Base-by-base conservation (phyloP, 139 green algal genomes). In the Diplosphaera chodatii region DNA sequence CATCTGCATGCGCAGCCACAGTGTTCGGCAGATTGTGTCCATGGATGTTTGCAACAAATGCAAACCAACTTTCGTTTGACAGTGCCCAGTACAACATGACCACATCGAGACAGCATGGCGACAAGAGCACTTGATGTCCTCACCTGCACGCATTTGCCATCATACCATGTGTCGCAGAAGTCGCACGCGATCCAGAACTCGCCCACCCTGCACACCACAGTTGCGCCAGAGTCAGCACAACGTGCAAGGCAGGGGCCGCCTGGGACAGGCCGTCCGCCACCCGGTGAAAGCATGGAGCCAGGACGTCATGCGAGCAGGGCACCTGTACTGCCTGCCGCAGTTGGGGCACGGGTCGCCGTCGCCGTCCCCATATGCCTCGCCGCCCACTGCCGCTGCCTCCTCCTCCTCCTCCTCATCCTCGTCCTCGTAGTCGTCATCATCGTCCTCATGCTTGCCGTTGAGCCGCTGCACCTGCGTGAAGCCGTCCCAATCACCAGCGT, bases 101-200 rank as follows among this genome's bases (percentile, higher is more conserved):
- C n/a, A n/a, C n/a, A n/a, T n/a, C n/a, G n/a, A n/a, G n/a, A n/a
- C n/a, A n/a, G n/a, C n/a, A n/a, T n/a, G n/a, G n/a, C n/a, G n/a
- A n/a, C n/a, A n/a, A n/a, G n/a, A n/a, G n/a, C n/a, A n/a, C n/a
- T n/a, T n/a, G n/a, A n/a, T n/a, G n/a, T n/a, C n/a, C 71, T 67
- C 62, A 86, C 83, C 76, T 83, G 75, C 20, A 81, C 80, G 68
- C 85, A 91, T 18, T 84, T 76, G 33, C 86, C 86, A 68, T 88
- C 89, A 72, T 86, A 93, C 87, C 88, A 93, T 16, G 77, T 81
- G 63, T 93, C 83, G 59, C 88, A 93, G 37, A 69, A 75, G 63
- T 93, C 88, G 71, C 88, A 93, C 1, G 80, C 83, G 22, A 93
- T 93, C 88, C 88, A 93, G 69, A 93, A 93, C 68, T 91, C 88